Evolutionary conservation across 2,329 filamentous ascomycete species (phyloP).

Genomic region (Allantophomopsis cytisporea): DNA sequence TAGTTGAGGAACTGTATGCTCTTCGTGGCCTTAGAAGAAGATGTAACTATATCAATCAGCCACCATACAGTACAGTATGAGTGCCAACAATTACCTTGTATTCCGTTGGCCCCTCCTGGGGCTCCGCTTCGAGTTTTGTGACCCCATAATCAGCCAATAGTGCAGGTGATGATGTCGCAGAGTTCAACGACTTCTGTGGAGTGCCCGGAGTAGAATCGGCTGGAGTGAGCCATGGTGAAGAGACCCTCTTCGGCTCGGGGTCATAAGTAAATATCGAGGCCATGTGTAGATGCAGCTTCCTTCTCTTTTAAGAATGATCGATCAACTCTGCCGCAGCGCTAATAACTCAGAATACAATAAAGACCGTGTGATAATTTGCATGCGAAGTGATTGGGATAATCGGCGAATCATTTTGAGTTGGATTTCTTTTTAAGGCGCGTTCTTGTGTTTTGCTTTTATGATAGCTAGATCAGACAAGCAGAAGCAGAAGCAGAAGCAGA

Average conservation of each 20-base stretch:
- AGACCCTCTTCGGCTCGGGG: constrained; percentile 72
- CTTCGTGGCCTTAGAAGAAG: constrained; percentile 68
- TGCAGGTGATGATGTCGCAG: constrained; percentile 20
- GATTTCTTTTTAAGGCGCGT: too few relatives aligned
- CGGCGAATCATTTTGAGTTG: constrained; percentile 32
- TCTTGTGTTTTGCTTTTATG: too few relatives aligned
- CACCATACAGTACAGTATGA: too few relatives aligned
- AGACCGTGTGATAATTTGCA: constrained; percentile 33
- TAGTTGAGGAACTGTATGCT: constrained; percentile 60
- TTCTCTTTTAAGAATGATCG: too few relatives aligned
- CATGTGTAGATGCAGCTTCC: constrained; percentile 32
- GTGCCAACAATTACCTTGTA: constrained; percentile 48
- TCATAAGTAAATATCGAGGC: constrained; percentile 96
- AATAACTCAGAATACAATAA: constrained; percentile 19
- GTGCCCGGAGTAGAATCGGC: constrained; percentile 17
- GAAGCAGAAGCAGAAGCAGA: too few relatives aligned
- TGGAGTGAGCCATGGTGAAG: constrained; percentile 74
- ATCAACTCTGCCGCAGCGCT: constrained; percentile 6
- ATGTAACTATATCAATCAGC: constrained; percentile 38
- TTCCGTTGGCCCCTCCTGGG: constrained; percentile 86
- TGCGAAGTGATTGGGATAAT: constrained; percentile 20
- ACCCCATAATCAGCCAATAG: constrained; percentile 48
- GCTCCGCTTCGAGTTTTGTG: constrained; percentile 73
- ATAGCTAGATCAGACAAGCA: too few relatives aligned
- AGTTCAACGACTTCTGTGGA: constrained; percentile 14